Evolutionary conservation across 305 asterid genomes (phyloP), one percentile per base, ranked within the genome.

Genomic region (Solanum aculeatissimum): DNA sequence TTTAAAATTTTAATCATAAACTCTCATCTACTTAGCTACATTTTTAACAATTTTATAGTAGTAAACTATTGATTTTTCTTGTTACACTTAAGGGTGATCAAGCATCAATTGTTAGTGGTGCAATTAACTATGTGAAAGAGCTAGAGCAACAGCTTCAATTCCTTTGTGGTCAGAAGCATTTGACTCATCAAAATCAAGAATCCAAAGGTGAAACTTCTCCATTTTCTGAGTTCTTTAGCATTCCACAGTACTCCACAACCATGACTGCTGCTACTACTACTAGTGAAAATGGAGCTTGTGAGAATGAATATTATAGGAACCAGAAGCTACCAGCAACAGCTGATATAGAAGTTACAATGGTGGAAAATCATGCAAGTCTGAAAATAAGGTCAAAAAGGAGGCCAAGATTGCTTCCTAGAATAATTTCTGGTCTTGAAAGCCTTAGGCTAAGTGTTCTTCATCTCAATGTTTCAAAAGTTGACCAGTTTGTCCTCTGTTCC

Each of bases 91-190:
- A 89, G 92, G 86, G 84, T 38, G 92, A 88, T 86, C 92, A 89
- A 85, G 90, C 91, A 42, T 89, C 92, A 81, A 88, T 88, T 25
- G 84, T 89, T 43, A 89, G 91, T n/a, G 92, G 88, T 7, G 92
- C 91, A 18, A 89, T 89, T 7, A 90, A 90, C 68, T 90, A 83
- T 35, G 89, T 90, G 32, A 90, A 88, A 82, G 91, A 88, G 72
- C 89, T 90, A 7, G 92, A 90, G 80, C 91, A 90, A 40, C 87
- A 88, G 7, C 62, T 88, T 43, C 92, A 90, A 49, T 84, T 85
- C 84, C 86, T 88, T 4, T 80, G 85, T n/a, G 85, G 89, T 21
- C 83, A 72, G 42, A 87, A 68, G 72, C 85, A 84, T 70, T n/a
- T 45, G 51, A 58, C n/a, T 4, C 2, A 13, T 27, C 9, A 78